phyloP scores from a whole-genome alignment of 2,329 filamentous ascomycete species.

The Didymella keratinophila region DNA sequence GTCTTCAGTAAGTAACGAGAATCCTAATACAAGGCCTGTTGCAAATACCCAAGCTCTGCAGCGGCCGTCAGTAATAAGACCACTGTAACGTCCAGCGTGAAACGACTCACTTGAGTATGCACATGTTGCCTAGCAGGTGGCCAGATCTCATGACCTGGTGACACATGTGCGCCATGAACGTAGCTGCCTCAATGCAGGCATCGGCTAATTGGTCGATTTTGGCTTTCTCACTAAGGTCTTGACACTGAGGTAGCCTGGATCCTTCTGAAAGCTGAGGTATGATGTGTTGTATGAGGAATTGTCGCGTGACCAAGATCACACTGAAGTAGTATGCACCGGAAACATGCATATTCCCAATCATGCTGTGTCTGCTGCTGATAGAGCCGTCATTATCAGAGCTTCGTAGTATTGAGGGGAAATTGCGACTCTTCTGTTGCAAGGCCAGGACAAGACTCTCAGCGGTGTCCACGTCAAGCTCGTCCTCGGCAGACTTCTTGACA shows the following conservation, averaged over 20 bases:
- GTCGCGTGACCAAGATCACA: conserved; percentile 64
- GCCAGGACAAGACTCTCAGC: conserved; percentile 26
- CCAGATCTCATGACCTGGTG: conserved; percentile 56
- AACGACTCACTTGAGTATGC: conserved; percentile 63
- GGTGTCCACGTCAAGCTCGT: conserved; percentile 15
- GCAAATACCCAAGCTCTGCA: conserved; percentile 63
- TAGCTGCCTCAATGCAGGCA: conserved; percentile 64
- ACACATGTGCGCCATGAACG: conserved; percentile 64
- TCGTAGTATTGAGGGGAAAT: conserved; percentile 51
- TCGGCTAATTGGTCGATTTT: conserved; percentile 55
- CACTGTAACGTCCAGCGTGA: too few relatives aligned
- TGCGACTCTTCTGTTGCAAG: conserved; percentile 56
- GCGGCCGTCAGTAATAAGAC: not conserved
- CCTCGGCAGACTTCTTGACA: conserved; percentile 22
- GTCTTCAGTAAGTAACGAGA: conserved; percentile 62
- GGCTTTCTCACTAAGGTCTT: conserved; percentile 34
- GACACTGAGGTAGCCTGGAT: conserved; percentile 33
- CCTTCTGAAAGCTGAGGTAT: conserved; percentile 38
- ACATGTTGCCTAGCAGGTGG: conserved; percentile 63
- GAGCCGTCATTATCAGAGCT: conserved; percentile 23
- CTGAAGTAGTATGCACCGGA: conserved; percentile 67
- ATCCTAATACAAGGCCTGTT: conserved; percentile 64
- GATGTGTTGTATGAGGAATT: conserved; percentile 62
- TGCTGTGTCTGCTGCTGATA: conserved; percentile 41
- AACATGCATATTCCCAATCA: conserved; percentile 62